A percentile compares a stretch with the other conserved stretches of the same genome.
These are phyloP conservation scores for Helenozyma rhizophorensis DNA, from an alignment of 805 yeast genomes.

Conservation along the genomic window DNA sequence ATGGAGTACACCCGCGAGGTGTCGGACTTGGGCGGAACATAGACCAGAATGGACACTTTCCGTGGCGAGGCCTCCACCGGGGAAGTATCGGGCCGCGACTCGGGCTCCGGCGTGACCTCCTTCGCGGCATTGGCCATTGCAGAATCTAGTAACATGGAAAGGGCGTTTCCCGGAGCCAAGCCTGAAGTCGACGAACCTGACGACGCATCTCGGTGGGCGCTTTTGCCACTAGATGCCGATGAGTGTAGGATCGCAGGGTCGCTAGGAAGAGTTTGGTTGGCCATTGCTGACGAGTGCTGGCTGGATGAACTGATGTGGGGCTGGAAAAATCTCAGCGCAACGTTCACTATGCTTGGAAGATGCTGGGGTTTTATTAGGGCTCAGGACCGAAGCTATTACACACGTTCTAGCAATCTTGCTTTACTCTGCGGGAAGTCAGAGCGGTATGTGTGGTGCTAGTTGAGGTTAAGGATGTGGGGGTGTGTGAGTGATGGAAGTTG, in stretches of 20 bases:
- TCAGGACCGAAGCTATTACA: too few species aligned
- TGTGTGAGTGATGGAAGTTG: too few species aligned
- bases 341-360: too few species aligned
- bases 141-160: conserved; percentile 39
- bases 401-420: too few species aligned
- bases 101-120: conserved; percentile 37
- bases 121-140: conserved; percentile 47
- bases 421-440: too few species aligned
- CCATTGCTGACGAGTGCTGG: too few species aligned
- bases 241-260: conserved; percentile 17
- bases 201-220: not conserved
- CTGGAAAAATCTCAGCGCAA: too few species aligned
- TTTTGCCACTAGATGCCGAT: conserved; percentile 2
- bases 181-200: conserved; percentile 2
- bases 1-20: conserved; percentile 21
- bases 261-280: conserved; percentile 3
- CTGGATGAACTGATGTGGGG: too few species aligned
- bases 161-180: conserved; percentile 32
- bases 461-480: too few species aligned
- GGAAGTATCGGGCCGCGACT: conserved; percentile 4
- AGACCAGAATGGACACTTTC: conserved; percentile 8
- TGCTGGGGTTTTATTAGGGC: too few species aligned
- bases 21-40: conserved; percentile 11
- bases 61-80: conserved; percentile 3
- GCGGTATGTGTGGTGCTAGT: too few species aligned